Percentiles rank a stretch among this genome's conserved stretches.
Evolutionary conservation across 768 basidiomycete genomes (phyloP).

Genomic region (Psilocybe azurescens): DNA sequence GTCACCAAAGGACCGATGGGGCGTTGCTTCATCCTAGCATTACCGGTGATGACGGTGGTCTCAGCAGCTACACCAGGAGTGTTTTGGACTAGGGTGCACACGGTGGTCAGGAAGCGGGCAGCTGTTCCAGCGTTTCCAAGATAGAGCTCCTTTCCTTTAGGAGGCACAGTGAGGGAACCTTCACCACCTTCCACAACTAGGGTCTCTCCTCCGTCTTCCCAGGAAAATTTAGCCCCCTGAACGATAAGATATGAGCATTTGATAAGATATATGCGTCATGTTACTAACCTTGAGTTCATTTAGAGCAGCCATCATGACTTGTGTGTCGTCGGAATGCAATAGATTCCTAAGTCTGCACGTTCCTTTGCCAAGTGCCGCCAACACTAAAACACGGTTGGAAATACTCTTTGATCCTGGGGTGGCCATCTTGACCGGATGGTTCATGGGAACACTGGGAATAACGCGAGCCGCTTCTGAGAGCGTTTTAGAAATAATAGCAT

Average conservation of each 20-base stretch:
- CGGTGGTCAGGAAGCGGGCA: conserved; percentile 95
- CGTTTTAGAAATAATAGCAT: conserved; percentile 81
- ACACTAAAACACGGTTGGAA: conserved; percentile 91
- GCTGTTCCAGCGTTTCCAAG: conserved; percentile 98
- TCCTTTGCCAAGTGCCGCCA: conserved; percentile 90
- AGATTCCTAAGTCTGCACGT: conserved; percentile 89
- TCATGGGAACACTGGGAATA: conserved; percentile 65
- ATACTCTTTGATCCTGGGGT: conserved; percentile 98
- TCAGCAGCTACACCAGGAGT: conserved; percentile 38
- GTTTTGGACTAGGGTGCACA: conserved; percentile 84
- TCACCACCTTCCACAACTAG: conserved; percentile 89
- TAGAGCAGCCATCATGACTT: conserved; percentile 98
- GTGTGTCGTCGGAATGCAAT: conserved; percentile 96
- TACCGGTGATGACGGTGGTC: conserved; percentile 90
- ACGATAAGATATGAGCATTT: conserved; percentile 2
- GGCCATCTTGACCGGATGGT: conserved; percentile 71
- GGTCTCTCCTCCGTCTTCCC: conserved; percentile 97
- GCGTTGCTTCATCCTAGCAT: conserved; percentile 98
- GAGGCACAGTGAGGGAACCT: conserved; percentile 79
- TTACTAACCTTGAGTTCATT: conserved; percentile 76
- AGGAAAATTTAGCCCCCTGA: conserved; percentile 89
- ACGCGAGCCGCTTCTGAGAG: conserved; percentile 84
- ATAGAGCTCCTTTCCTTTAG: conserved; percentile 86
- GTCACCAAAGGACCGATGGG: conserved; percentile 96
- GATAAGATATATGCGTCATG: background rate